phyloP scores from a whole-genome alignment of 768 basidiomycete species.

The Strobilomyces confusus region DNA sequence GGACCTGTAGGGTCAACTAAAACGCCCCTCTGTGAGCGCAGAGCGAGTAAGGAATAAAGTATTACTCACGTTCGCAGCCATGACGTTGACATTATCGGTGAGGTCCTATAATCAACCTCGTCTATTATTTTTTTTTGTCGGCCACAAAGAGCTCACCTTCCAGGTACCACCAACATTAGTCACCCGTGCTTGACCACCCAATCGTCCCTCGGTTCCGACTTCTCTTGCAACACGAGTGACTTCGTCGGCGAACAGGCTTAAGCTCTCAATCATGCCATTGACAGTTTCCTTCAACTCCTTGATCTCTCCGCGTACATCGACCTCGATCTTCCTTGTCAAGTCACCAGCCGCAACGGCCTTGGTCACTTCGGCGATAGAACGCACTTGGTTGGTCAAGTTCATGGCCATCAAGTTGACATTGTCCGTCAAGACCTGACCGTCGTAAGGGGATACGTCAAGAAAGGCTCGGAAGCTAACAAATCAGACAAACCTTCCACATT shows the following conservation, averaged over 20 bases:
- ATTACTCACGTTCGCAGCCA: conserved; percentile 80
- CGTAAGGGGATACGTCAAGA: conserved; percentile 10
- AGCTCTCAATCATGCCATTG: conserved; percentile 89
- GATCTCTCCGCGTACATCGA: conserved; percentile 91
- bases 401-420: conserved; percentile 89
- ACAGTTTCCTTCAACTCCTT: conserved; percentile 87
- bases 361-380: conserved; percentile 87
- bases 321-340: conserved; percentile 88
- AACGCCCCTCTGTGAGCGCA: conserved; percentile 4
- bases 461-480: background rate
- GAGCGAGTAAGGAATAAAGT: background rate
- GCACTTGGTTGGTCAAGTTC: conserved; percentile 88
- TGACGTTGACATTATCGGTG: conserved; percentile 93
- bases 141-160: conserved; percentile 48
- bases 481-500: conserved; percentile 75
- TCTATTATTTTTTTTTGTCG: background rate
- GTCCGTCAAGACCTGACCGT: conserved; percentile 54
- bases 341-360: conserved; percentile 94
- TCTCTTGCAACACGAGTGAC: conserved; percentile 87
- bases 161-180: conserved; percentile 95
- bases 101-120: conserved; percentile 49
- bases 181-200: conserved; percentile 93
- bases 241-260: conserved; percentile 84
- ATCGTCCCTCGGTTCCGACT: conserved; percentile 93
- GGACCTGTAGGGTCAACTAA: conserved; percentile 88